Evolutionary conservation across 1,139 yeast genomes (phyloP).

Genomic region (Lodderomyces elongisporus): DNA sequence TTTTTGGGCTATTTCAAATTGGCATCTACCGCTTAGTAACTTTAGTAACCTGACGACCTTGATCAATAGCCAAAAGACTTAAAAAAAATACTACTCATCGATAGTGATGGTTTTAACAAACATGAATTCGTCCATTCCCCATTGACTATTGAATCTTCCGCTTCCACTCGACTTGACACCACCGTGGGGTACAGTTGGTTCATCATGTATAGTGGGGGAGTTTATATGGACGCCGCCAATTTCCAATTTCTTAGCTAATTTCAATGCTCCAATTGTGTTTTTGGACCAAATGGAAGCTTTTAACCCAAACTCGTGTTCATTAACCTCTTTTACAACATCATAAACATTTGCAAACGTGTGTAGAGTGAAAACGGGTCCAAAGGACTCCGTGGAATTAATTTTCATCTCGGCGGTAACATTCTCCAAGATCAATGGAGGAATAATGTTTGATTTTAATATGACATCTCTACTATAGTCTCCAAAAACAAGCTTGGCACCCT

Average conservation of each 20-base stretch:
- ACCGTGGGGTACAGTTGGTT: constrained; percentile 51
- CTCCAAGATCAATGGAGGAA: constrained; percentile 30
- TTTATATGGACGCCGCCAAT: constrained; percentile 52
- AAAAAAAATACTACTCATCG: constrained; percentile 6
- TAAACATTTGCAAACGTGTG: constrained; percentile 28
- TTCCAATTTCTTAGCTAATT: constrained; percentile 32
- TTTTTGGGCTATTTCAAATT: too few relatives aligned
- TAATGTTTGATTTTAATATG: constrained; percentile 9
- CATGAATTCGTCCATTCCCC: constrained; percentile 48
- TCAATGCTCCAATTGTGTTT: constrained; percentile 36
- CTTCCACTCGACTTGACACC: constrained; percentile 49
- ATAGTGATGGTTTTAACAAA: constrained; percentile 21
- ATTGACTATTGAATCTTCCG: constrained; percentile 47
- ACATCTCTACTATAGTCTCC: constrained; percentile 16
- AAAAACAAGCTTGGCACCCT: constrained; percentile 36
- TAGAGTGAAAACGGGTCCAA: constrained; percentile 46
- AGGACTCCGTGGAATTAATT: constrained; percentile 33
- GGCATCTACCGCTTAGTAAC: too few relatives aligned
- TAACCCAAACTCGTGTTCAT: constrained; percentile 38
- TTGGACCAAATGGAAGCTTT: constrained; percentile 54
- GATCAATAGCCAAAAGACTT: neutral
- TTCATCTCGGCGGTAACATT: constrained; percentile 30
- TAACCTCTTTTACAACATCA: constrained; percentile 24
- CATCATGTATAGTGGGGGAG: constrained; percentile 44
- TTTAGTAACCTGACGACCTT: constrained; percentile 1